Conservation (phyloP, 805 yeast genomes). For the Ogataea henricii region DNA sequence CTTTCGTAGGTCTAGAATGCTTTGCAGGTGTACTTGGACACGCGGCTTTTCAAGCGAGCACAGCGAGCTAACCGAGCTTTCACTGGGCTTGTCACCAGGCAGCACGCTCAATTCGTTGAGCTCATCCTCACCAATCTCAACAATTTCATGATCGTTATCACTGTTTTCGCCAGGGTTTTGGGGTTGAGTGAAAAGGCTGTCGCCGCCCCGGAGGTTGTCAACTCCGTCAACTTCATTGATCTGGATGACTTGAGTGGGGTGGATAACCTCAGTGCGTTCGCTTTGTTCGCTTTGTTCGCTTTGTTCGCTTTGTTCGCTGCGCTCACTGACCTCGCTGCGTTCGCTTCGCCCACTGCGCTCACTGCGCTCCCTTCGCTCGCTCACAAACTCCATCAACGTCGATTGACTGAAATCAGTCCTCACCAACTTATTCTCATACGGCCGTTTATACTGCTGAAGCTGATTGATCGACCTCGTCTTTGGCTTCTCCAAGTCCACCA, state of each 20-base stretch:
- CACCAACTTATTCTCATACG: slow-evolving; percentile 63
- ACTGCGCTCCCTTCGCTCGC: not conserved
- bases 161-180: too few relatives aligned
- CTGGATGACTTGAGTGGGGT: too few relatives aligned
- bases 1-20: slow-evolving; percentile 57
- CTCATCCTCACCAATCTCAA: too few relatives aligned
- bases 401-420: slow-evolving; percentile 71
- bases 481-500: slow-evolving; percentile 18
- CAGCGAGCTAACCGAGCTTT: not conserved
- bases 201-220: too few relatives aligned
- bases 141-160: too few relatives aligned
- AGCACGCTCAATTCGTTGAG: not conserved
- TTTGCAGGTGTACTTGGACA: slow-evolving; percentile 49
- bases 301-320: too few relatives aligned
- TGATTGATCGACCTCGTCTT: slow-evolving; percentile 9
- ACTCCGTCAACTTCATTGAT: too few relatives aligned
- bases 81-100: not conserved
- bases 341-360: not conserved
- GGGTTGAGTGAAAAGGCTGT: too few relatives aligned
- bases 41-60: not conserved
- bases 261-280: too few relatives aligned
- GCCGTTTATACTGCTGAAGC: slow-evolving; percentile 36
- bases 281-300: too few relatives aligned
- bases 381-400: slow-evolving; percentile 45
- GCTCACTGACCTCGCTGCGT: not conserved